Evolutionary conservation across 2,329 filamentous ascomycete species (phyloP), one percentile per base, ranked within the genome.

Genomic region (Penicillium sp.): DNA sequence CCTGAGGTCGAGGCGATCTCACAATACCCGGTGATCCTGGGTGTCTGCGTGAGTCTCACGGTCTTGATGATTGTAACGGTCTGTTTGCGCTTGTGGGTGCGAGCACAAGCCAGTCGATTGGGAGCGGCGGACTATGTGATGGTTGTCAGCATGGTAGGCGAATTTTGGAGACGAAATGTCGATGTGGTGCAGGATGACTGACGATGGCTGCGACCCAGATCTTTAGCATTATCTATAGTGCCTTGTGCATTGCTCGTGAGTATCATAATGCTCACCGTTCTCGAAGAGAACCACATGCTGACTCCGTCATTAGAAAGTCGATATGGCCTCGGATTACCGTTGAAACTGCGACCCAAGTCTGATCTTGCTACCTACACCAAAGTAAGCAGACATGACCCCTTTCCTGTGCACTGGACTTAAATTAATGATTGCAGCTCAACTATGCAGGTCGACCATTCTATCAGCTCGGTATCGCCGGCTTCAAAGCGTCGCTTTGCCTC

Each of bases 391-490:
- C 5, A 1, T 7, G n/a, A 42, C 10, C 35, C 52, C 28, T 37
- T 50, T 4, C 31, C 37, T 17, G 28, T n/a, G 22, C 15, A 7
- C n/a, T 25, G 7, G 5, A 2, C 17, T 28, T 3, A 12, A n/a
- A 42, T 20, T 17, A 55, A 39, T 25, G 37, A 17, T 51, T 11
- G 15, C 67, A 81, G 56, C 72, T 83, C 66, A 85, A 85, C 67
- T 85, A 78, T 62, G 80, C 80, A 5, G 83, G 82, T 1, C 78
- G 83, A 2, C 83, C 83, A 0, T 78, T 85, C 47, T 85, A 85
- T 60, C 82, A 84, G 61, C 52, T 83, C 7, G 83, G 83, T 39
- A 83, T 85, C 68, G 81, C 80, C 60, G 83, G 83, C 58, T 85
- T 85, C 77, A 85, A 85, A 66, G 79, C 84, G 31, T 82, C 83